These are phyloP conservation scores for Warburgia ugandensis DNA, from an alignment of 164 flowering plant species.

Conservation along the genomic window DNA sequence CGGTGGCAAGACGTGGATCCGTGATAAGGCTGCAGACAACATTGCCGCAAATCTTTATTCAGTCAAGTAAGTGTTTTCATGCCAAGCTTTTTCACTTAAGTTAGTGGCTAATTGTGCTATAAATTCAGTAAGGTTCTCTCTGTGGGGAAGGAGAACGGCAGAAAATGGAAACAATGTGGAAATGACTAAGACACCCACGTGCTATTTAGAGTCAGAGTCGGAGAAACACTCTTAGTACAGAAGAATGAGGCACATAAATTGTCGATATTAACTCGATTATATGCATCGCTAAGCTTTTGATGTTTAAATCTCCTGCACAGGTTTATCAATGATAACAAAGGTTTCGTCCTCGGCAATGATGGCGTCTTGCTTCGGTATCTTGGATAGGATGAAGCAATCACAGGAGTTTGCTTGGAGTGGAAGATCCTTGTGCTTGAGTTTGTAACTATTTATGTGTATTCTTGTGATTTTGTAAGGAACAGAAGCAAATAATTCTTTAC, in stretches of 20 bases:
- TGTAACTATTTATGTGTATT: neutral
- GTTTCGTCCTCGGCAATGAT: constrained; percentile 93
- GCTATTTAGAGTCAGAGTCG: too few species aligned
- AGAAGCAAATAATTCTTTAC: neutral
- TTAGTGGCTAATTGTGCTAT: too few species aligned
- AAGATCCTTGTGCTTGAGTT: too few species aligned
- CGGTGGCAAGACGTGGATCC: constrained; percentile 92
- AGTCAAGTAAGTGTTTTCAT: constrained; percentile 62
- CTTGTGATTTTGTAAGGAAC: neutral
- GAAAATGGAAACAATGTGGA: too few species aligned
- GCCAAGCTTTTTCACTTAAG: too few species aligned
- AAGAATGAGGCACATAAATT: too few species aligned
- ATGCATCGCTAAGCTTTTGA: neutral
- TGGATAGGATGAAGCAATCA: constrained; percentile 34
- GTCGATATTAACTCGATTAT: too few species aligned
- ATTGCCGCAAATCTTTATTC: constrained; percentile 97
- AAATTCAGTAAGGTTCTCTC: too few species aligned
- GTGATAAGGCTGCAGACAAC: constrained; percentile 94
- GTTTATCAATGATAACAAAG: constrained; percentile 72
- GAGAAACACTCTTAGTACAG: too few species aligned
- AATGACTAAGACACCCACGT: too few species aligned
- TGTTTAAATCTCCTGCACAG: constrained; percentile 25
- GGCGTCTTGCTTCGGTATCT: constrained; percentile 94
- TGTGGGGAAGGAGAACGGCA: too few species aligned
- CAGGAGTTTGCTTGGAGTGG: too few species aligned